Percentiles rank a stretch among this genome's conserved stretches.
phyloP scores from a whole-genome alignment of 495 filamentous ascomycete genomes.

The Glonium stellatum region DNA sequence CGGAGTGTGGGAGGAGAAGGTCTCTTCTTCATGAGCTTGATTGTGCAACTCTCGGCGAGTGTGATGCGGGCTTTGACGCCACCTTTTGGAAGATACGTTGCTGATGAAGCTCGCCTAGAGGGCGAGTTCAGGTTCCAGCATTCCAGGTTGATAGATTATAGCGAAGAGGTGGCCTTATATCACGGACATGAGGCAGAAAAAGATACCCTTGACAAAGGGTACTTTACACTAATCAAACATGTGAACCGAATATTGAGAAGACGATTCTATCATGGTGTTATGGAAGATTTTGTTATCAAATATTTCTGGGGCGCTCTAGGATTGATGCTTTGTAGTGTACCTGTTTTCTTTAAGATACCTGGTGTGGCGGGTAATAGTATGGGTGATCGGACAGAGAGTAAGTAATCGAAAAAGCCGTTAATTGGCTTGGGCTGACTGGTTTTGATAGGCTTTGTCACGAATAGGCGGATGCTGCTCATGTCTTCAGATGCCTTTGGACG shows the following conservation, averaged over 20 bases:
- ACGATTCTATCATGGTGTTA: slow-evolving; percentile 89
- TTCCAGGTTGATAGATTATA: slow-evolving; percentile 87
- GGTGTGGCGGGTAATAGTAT: slow-evolving; percentile 64
- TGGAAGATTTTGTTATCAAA: slow-evolving; percentile 99
- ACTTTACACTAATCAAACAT: slow-evolving; percentile 98
- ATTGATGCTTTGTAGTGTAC: slow-evolving; percentile 87
- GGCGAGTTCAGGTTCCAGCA: slow-evolving; percentile 96
- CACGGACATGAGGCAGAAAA: slow-evolving; percentile 93
- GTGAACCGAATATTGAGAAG: slow-evolving; percentile 89
- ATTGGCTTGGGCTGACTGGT: background rate
- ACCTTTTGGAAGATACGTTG: slow-evolving; percentile 97
- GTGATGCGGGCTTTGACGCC: slow-evolving; percentile 93
- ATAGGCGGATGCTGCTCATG: slow-evolving; percentile 79
- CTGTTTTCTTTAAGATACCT: slow-evolving; percentile 91
- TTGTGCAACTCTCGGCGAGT: slow-evolving; percentile 86
- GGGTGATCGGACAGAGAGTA: slow-evolving; percentile 86
- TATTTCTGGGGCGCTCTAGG: slow-evolving; percentile 98
- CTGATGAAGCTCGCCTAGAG: slow-evolving; percentile 88
- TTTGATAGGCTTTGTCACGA: slow-evolving; percentile 72
- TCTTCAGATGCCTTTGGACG: slow-evolving; percentile 95
- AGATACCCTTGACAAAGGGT: slow-evolving; percentile 93
- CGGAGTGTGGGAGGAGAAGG: slow-evolving; percentile 92
- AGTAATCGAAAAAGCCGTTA: slow-evolving; percentile 22
- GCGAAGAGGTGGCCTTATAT: slow-evolving; percentile 90
- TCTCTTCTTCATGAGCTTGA: slow-evolving; percentile 82